Percentiles rank a stretch among this genome's conserved stretches.
Conservation (phyloP, 306 rosid genomes). For the Prunus persica region Prunus_persica_NCBIv2 NC_034009.1:26187501-26188000, state of each 20-base stretch:
- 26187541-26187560: too few species aligned
- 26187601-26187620: too few species aligned
- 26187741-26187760: conserved; percentile 17
- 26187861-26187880: neutral
- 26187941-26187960: neutral
- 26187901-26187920: neutral
- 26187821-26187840: neutral
- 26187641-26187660: too few species aligned
- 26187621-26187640: neutral
- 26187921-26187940: neutral
- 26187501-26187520: too few species aligned
- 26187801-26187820: neutral
- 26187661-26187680: neutral
- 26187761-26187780: neutral
- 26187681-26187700: neutral
- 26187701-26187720: conserved; percentile 2
- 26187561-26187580: too few species aligned
- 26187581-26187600: too few species aligned
- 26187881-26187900: neutral
- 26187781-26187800: neutral
- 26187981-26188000: too few species aligned
- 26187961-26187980: too few species aligned
- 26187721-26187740: conserved; percentile 23
- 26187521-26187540: too few species aligned
- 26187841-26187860: neutral